Evolutionary conservation across 2,329 filamentous ascomycete genomes (phyloP).

Genomic region (Raffaelea deltoideospora): DNA sequence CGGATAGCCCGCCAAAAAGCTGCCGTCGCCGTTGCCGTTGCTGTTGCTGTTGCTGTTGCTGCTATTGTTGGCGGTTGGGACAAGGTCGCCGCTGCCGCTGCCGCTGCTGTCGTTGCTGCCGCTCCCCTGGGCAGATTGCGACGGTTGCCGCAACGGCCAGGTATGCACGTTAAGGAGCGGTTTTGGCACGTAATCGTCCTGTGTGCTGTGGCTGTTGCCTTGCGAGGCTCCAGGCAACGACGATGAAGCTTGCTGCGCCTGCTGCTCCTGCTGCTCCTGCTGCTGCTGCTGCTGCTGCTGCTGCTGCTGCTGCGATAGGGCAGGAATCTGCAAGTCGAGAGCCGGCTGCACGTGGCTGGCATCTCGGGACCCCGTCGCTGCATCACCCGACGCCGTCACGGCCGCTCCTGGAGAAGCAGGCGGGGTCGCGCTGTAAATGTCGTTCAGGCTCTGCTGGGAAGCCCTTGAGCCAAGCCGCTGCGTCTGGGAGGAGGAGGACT

Average conservation of each 20-base stretch:
- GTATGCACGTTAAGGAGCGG: conserved; percentile 7
- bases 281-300: neutral
- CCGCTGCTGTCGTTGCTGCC: conserved; percentile 3
- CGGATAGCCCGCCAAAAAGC: conserved; percentile 18
- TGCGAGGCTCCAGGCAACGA: conserved; percentile 6
- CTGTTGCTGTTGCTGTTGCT: too few relatives aligned
- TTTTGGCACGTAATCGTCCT: conserved; percentile 3
- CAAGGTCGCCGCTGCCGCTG: too few relatives aligned
- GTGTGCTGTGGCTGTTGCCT: neutral
- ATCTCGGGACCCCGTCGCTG: too few relatives aligned
- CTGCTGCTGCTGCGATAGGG: conserved; percentile 7
- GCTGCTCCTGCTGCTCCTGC: neutral
- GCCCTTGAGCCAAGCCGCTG: conserved; percentile 1
- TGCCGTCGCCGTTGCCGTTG: neutral
- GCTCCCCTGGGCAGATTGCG: neutral
- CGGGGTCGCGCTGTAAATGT: conserved; percentile 7
- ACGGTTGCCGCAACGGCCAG: conserved; percentile 7
- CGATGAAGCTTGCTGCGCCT: neutral
- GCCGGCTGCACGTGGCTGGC: too few relatives aligned
- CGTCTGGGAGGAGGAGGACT: too few relatives aligned
- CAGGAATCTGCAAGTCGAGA: conserved; percentile 17
- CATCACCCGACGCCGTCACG: neutral
- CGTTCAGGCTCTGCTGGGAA: neutral
- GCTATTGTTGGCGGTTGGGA: too few relatives aligned
- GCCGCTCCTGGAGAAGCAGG: conserved; percentile 4